phyloP scores from a whole-genome alignment of 345 rosid genomes.

The Salix purpurea region DNA sequence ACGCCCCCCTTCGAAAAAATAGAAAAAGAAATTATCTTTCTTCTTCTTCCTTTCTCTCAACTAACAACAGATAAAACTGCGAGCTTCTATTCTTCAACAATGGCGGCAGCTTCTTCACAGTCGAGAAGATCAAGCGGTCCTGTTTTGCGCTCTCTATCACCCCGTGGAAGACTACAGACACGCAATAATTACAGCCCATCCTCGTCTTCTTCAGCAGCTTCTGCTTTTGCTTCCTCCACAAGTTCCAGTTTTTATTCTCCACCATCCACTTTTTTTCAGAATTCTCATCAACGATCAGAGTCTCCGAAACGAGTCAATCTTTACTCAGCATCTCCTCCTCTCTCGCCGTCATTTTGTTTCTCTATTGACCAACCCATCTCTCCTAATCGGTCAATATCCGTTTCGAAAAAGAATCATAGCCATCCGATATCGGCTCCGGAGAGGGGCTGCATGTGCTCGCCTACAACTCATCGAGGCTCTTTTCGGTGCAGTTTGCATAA shows the following conservation, averaged over 20 bases:
- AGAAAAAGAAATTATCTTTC: background rate
- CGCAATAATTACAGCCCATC: background rate
- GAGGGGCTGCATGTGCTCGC: conserved; percentile 81
- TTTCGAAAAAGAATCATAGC: conserved; percentile 28
- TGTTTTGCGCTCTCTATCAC: conserved; percentile 50
- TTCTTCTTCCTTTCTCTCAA: background rate
- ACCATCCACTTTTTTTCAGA: conserved; percentile 20
- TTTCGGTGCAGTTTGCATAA: conserved; percentile 78
- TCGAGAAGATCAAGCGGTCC: conserved; percentile 49
- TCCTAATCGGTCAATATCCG: conserved; percentile 25
- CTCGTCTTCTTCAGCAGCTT: conserved; percentile 37
- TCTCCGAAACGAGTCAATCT: conserved; percentile 70
- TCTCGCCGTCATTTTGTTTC: conserved; percentile 45
- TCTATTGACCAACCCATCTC: conserved; percentile 57
- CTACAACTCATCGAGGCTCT: conserved; percentile 80
- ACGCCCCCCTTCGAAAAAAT: conserved; percentile 26
- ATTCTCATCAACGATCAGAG: conserved; percentile 41
- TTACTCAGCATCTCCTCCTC: conserved; percentile 34
- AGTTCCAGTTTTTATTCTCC: conserved; percentile 42
- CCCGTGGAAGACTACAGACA: conserved; percentile 40
- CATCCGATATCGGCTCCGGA: conserved; percentile 38
- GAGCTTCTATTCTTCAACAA: conserved; percentile 2
- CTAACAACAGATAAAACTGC: background rate
- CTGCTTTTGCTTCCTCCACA: conserved; percentile 59
- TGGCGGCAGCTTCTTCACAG: conserved; percentile 29